phyloP scores from a whole-genome alignment of 257 asterid genomes.

The Apocynum venetum region DNA sequence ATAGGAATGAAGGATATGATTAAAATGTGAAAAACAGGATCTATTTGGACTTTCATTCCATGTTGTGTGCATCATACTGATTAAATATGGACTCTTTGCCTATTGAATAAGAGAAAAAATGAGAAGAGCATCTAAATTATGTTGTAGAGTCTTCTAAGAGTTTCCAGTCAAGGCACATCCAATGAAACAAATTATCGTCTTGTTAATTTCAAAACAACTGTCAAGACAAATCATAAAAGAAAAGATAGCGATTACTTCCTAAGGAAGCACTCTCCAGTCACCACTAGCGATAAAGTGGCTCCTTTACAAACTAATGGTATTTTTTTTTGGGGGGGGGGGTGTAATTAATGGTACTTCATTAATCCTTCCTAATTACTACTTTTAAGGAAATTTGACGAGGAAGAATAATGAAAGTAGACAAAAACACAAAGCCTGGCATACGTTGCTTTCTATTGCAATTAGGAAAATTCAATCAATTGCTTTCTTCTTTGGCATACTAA shows the following conservation, averaged over 20 bases:
- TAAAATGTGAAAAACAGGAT: background rate
- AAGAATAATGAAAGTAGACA: slow-evolving; percentile 2
- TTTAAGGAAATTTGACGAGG: background rate
- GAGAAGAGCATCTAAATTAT: background rate
- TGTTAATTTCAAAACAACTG: background rate
- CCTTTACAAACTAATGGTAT: background rate
- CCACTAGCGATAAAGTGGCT: background rate
- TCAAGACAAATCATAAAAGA: background rate
- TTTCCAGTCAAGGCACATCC: background rate
- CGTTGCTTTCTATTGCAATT: background rate
- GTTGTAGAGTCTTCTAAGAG: background rate
- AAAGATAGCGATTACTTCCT: background rate
- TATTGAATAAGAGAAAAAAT: background rate
- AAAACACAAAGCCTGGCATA: background rate
- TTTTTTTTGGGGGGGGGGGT: too few species aligned
- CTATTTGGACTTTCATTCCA: background rate
- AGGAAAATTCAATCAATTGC: background rate
- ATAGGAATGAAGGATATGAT: background rate
- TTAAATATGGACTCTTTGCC: background rate
- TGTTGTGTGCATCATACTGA: background rate
- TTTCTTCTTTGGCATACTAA: background rate
- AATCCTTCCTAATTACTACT: background rate
- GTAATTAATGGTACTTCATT: background rate
- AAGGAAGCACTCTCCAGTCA: background rate
- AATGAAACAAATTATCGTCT: background rate